phyloP scores from a whole-genome alignment of 2,329 filamentous ascomycete genomes.

The Orbilia blumenaviensis region DNA sequence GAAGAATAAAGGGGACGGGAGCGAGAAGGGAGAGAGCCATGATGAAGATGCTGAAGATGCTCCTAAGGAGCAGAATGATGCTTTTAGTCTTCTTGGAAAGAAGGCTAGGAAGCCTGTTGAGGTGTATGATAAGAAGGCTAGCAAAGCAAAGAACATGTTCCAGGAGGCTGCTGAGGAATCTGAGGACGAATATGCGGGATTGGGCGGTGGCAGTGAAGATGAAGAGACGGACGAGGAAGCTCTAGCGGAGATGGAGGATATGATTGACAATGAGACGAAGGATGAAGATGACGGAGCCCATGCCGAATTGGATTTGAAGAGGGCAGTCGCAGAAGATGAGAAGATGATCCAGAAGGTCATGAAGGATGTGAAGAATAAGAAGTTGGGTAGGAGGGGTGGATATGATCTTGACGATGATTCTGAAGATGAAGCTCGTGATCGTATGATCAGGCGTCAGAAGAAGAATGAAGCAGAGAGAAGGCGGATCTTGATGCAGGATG shows the following conservation, averaged over 20 bases:
- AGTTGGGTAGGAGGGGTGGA: conserved; percentile 79
- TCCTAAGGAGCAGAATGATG: conserved; percentile 61
- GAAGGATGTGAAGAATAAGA: conserved; percentile 89
- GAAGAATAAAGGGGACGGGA: conserved; percentile 67
- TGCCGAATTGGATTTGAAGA: conserved; percentile 87
- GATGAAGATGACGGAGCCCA: conserved; percentile 83
- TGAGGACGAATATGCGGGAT: conserved; percentile 94
- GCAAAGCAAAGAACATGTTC: conserved; percentile 84
- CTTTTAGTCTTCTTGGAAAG: conserved; percentile 77
- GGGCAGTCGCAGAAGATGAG: conserved; percentile 81
- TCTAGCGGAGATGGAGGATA: conserved; percentile 68
- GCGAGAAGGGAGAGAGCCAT: conserved; percentile 62
- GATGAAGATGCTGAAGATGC: conserved; percentile 56
- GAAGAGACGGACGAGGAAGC: conserved; percentile 76
- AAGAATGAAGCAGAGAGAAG: conserved; percentile 86
- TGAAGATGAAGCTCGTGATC: conserved; percentile 76
- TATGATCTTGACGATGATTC: conserved; percentile 83
- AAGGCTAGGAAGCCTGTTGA: conserved; percentile 67
- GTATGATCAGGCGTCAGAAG: conserved; percentile 67
- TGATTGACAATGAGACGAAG: conserved; percentile 86
- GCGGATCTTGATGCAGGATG: conserved; percentile 84
- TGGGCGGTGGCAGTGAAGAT: conserved; percentile 89
- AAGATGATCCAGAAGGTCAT: conserved; percentile 89
- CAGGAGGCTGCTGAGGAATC: conserved; percentile 96
- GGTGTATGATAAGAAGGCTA: conserved; percentile 83